A percentile compares a stretch with the other conserved stretches of the same genome.
Evolutionary conservation across 2,329 filamentous ascomycete genomes (phyloP).

Genomic region (Neonectria magnoliae): DNA sequence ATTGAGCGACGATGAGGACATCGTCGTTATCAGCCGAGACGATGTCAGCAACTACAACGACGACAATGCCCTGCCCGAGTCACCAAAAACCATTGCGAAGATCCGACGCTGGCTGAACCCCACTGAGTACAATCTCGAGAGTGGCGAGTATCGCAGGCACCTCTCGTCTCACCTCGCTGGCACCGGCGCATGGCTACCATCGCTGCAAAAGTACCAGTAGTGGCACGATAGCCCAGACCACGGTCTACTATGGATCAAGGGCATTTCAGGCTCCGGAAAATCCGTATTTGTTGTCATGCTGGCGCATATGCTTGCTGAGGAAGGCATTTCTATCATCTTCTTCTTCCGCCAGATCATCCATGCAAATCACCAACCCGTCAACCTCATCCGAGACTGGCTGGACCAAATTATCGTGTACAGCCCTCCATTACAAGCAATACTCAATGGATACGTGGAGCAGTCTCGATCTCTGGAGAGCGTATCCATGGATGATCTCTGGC

Average conservation of each 20-base stretch:
- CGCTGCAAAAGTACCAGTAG: slow-evolving; percentile 14
- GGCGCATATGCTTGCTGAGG: slow-evolving; percentile 24
- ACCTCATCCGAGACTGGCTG: slow-evolving; percentile 47
- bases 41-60: slow-evolving; percentile 10
- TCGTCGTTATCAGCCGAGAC: slow-evolving; percentile 21
- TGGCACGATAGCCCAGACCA: slow-evolving; percentile 22
- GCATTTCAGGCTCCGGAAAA: slow-evolving; percentile 50
- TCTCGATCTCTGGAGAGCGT: slow-evolving; percentile 4
- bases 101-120: slow-evolving; percentile 44
- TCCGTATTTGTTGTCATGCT: slow-evolving; percentile 44
- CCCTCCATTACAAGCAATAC: slow-evolving; percentile 39
- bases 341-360: slow-evolving; percentile 52
- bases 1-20: slow-evolving; percentile 22
- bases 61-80: background rate
- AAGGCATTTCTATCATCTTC: slow-evolving; percentile 44
- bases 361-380: slow-evolving; percentile 43
- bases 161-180: slow-evolving; percentile 27
- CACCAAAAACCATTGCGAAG: background rate
- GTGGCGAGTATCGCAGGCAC: slow-evolving; percentile 40
- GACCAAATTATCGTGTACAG: slow-evolving; percentile 45
- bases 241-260: slow-evolving; percentile 42
- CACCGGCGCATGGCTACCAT: slow-evolving; percentile 28
- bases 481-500: slow-evolving; percentile 43
- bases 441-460: slow-evolving; percentile 27
- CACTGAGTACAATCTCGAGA: slow-evolving; percentile 36